A percentile compares a stretch with the other conserved stretches of the same genome.
phyloP scores from a whole-genome alignment of 2,329 filamentous ascomycete species.

The Colletotrichum brevisporum region DNA sequence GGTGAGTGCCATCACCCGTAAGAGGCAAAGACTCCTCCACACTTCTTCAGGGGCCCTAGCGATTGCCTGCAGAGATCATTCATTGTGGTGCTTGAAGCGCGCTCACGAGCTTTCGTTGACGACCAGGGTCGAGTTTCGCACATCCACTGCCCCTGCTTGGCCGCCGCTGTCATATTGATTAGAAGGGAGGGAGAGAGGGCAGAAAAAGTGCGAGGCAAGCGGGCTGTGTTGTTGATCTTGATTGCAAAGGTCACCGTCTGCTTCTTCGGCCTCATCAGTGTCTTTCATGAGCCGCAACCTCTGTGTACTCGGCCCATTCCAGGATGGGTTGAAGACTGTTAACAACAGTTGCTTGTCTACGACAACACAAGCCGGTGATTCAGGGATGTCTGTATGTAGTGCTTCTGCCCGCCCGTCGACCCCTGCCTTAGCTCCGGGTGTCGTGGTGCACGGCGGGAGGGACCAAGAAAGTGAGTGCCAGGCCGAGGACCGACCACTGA shows the following conservation, averaged over 20 bases:
- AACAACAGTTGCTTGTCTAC: too few species aligned
- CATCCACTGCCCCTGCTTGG: conserved; percentile 19
- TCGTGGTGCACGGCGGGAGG: conserved; percentile 25
- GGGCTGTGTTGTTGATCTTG: not conserved
- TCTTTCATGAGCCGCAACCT: not conserved
- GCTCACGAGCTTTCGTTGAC: conserved; percentile 26
- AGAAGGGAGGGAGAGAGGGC: not conserved
- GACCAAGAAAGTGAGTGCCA: conserved; percentile 31
- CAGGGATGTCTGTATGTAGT: conserved; percentile 22
- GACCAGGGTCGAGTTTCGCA: conserved; percentile 23
- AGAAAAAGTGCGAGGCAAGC: not conserved
- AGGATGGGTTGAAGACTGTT: not conserved
- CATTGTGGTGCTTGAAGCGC: conserved; percentile 25
- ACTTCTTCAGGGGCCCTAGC: conserved; percentile 29
- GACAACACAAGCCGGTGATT: conserved; percentile 12
- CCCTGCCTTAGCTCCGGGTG: conserved; percentile 39
- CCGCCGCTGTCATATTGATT: conserved; percentile 31
- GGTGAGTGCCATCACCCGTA: conserved; percentile 18
- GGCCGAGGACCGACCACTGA: conserved; percentile 22
- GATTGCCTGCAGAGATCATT: conserved; percentile 37
- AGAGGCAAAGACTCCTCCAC: conserved; percentile 34
- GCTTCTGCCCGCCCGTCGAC: conserved; percentile 18
- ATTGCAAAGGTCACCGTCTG: not conserved
- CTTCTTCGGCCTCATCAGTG: conserved; percentile 7
- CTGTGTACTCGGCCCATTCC: not conserved